Conservation (phyloP, 768 basidiomycete genomes). For the Lepiota venenata region DNA sequence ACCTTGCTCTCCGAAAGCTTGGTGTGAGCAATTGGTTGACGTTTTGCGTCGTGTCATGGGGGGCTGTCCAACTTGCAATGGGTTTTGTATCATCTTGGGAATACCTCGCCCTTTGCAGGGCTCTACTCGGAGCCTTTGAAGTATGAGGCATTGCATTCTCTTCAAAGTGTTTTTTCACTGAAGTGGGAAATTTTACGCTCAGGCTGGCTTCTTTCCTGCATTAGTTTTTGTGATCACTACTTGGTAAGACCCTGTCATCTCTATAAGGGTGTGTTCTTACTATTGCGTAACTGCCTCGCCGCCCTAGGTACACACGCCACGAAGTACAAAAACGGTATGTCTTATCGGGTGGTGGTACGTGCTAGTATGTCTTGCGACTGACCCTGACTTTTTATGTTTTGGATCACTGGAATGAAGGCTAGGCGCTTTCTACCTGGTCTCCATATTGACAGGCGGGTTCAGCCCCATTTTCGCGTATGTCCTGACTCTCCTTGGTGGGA, state of each 20-base stretch:
- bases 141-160: constrained; percentile 18
- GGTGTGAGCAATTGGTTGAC: constrained; percentile 39
- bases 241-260: constrained; percentile 29
- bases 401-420: constrained; percentile 26
- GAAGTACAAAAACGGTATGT: constrained; percentile 48
- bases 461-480: constrained; percentile 45
- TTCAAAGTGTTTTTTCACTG: background rate
- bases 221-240: constrained; percentile 47
- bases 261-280: background rate
- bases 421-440: constrained; percentile 44
- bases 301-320: constrained; percentile 44
- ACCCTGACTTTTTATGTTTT: background rate
- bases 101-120: constrained; percentile 34
- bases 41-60: constrained; percentile 43
- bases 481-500: constrained; percentile 38
- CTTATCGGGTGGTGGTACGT: background rate
- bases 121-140: constrained; percentile 41
- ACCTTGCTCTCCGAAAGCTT: constrained; percentile 37
- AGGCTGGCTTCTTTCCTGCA: constrained; percentile 52
- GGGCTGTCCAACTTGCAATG: constrained; percentile 41
- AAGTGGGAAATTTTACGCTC: constrained; percentile 1
- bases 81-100: constrained; percentile 43
- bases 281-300: background rate
- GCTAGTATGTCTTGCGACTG: background rate
- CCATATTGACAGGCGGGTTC: constrained; percentile 42